A percentile compares a stretch with the other conserved stretches of the same genome.
Conservation (phyloP, 306 rosid species). For the peach (Prunus persica) region DNA sequence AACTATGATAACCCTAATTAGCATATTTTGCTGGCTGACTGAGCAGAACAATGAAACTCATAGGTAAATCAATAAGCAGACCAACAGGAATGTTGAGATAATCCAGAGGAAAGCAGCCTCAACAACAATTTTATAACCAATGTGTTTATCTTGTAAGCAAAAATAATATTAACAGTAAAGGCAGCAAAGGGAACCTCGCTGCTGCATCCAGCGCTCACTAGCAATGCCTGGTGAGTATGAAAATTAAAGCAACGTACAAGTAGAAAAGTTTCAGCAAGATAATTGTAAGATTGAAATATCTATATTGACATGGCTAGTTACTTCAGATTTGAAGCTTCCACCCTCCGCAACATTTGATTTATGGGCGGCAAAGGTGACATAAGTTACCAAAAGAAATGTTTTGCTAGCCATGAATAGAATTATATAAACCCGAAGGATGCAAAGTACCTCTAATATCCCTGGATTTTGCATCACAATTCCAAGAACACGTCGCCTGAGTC, state of each 20-base stretch:
- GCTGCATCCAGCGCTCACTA: not conserved
- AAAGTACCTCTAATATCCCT: constrained; percentile 79
- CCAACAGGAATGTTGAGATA: not conserved
- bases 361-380: not conserved
- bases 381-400: not conserved
- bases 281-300: not conserved
- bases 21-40: not conserved
- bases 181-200: not conserved
- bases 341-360: not conserved
- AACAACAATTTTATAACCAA: constrained; percentile 2
- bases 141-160: not conserved
- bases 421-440: constrained; percentile 8
- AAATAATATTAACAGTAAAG: not conserved
- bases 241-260: constrained; percentile 9
- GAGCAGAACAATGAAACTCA: not conserved
- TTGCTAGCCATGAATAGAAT: not conserved
- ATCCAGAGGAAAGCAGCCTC: constrained; percentile 7
- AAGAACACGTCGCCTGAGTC: constrained; percentile 71
- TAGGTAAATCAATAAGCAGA: constrained; percentile 3
- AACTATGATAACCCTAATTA: not conserved
- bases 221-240: not conserved
- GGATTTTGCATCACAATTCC: constrained; percentile 98
- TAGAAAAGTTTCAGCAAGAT: not conserved
- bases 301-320: not conserved
- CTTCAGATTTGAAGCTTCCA: not conserved